These are phyloP conservation scores for Pseudocercospora ulei DNA, from an alignment of 2,329 filamentous ascomycete genomes.

Conservation along the genomic window DNA sequence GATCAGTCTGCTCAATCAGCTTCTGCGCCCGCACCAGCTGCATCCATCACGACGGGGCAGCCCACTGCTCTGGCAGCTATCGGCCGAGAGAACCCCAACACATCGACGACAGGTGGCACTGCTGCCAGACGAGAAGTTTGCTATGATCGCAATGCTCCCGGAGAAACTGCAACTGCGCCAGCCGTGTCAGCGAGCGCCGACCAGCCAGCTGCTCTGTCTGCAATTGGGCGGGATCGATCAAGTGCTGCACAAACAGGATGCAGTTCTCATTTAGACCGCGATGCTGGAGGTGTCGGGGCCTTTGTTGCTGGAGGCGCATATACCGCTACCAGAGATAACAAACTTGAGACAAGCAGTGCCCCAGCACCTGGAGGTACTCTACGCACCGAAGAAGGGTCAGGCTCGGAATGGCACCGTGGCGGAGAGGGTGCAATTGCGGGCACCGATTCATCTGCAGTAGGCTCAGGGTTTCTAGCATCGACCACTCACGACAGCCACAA, in stretches of 20 bases:
- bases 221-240: neutral
- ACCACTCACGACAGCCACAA: constrained; percentile 4
- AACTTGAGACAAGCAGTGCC: constrained; percentile 2
- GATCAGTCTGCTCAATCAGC: constrained; percentile 4
- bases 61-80: neutral
- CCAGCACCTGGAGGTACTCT: neutral
- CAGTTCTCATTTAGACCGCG: constrained; percentile 28
- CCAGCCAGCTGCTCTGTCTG: neutral
- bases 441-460: neutral
- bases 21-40: constrained; percentile 5
- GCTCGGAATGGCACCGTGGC: neutral
- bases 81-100: neutral
- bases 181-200: neutral
- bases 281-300: constrained; percentile 30
- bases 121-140: constrained; percentile 1
- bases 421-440: constrained; percentile 1
- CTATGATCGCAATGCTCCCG: constrained; percentile 2
- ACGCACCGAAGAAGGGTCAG: neutral
- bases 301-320: constrained; percentile 25
- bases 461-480: constrained; percentile 4
- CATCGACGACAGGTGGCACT: neutral
- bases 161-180: constrained; percentile 5
- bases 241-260: neutral
- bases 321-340: constrained; percentile 9
- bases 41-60: neutral